phyloP scores from a whole-genome alignment of 2,329 filamentous ascomycete genomes.

The Fusarium mangiferae region DNA sequence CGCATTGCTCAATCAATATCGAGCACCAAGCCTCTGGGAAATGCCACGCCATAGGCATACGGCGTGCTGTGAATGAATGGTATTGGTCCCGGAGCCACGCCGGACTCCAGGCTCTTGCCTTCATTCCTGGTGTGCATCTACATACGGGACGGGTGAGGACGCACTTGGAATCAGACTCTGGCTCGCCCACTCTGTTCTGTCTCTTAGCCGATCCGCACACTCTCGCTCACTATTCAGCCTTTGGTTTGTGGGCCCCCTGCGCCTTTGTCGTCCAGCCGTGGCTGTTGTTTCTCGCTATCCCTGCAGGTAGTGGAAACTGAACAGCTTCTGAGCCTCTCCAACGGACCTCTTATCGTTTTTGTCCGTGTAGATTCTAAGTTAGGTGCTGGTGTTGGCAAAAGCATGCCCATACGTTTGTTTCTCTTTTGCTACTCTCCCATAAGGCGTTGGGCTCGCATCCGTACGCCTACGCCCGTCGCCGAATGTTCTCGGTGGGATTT shows the following conservation, averaged over 20 bases:
- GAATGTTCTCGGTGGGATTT: conserved; percentile 31
- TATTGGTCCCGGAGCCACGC: conserved; percentile 22
- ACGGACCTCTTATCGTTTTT: not conserved
- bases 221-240: conserved; percentile 8
- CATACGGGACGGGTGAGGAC: conserved; percentile 2
- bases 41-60: conserved; percentile 23
- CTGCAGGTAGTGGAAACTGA: conserved; percentile 28
- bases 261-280: conserved; percentile 17
- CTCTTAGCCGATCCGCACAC: conserved; percentile 18
- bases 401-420: conserved; percentile 2
- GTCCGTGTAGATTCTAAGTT: not conserved
- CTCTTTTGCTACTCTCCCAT: not conserved
- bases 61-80: not conserved
- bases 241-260: conserved; percentile 11
- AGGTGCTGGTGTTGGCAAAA: conserved; percentile 1
- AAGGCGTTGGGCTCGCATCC: not conserved
- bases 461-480: conserved; percentile 13
- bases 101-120: conserved; percentile 22
- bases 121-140: conserved; percentile 34
- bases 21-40: conserved; percentile 22
- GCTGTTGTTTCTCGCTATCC: conserved; percentile 26
- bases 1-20: conserved; percentile 1
- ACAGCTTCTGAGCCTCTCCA: conserved; percentile 5
- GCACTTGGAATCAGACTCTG: conserved; percentile 12
- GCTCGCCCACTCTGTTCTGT: not conserved